These are phyloP conservation scores for Eutypella sp. DNA, from an alignment of 2,329 filamentous ascomycete species.

Conservation along the genomic window DNA sequence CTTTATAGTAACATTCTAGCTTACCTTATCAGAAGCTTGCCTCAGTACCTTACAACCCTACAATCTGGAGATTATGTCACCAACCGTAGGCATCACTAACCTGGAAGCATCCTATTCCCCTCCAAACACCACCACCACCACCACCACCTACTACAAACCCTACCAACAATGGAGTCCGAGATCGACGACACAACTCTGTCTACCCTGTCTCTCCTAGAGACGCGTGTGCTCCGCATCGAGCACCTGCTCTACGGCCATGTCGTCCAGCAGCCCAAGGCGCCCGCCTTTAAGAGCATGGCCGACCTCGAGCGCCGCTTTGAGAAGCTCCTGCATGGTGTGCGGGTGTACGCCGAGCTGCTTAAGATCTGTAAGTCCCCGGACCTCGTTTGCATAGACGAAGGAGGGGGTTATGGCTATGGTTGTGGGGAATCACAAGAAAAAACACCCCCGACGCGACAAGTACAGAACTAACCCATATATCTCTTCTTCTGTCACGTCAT, in stretches of 20 bases:
- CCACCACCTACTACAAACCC: neutral
- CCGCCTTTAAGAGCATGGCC: slow-evolving; percentile 40
- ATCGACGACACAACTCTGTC: slow-evolving; percentile 50
- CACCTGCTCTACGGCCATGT: slow-evolving; percentile 51
- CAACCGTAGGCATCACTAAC: too few species aligned
- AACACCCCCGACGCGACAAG: too few species aligned
- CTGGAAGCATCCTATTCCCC: neutral
- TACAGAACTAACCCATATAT: neutral
- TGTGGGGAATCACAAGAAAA: too few species aligned
- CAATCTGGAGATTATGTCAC: too few species aligned
- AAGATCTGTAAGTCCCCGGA: slow-evolving; percentile 48
- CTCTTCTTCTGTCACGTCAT: slow-evolving; percentile 4
- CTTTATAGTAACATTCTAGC: too few species aligned
- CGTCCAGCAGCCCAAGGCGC: slow-evolving; percentile 29
- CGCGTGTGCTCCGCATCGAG: slow-evolving; percentile 55
- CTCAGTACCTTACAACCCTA: too few species aligned
- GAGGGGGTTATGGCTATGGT: neutral
- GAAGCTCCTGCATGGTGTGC: slow-evolving; percentile 43
- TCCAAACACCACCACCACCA: neutral
- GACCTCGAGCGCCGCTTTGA: slow-evolving; percentile 52
- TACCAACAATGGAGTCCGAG: slow-evolving; percentile 19
- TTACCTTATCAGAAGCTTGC: too few species aligned
- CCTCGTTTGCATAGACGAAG: neutral
- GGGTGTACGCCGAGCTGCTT: slow-evolving; percentile 55
- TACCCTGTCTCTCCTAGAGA: slow-evolving; percentile 53